Conservation (phyloP, 306 rosid genomes). For the Cucurbita ficifolia region DNA sequence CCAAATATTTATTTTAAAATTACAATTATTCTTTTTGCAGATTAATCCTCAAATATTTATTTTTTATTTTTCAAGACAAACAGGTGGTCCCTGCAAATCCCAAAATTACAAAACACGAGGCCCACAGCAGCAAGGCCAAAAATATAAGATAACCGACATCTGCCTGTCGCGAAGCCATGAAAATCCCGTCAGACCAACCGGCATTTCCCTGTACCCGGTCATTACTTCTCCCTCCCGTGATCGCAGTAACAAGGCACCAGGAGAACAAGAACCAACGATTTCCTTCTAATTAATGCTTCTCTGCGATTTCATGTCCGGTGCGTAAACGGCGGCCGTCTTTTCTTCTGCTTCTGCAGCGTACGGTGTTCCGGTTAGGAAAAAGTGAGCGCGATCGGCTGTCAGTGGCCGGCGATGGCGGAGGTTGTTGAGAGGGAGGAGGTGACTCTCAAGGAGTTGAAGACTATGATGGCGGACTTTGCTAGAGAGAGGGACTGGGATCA, state of each 20-base stretch:
- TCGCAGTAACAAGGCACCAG: background rate
- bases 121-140: background rate
- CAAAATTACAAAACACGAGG: background rate
- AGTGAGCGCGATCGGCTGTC: background rate
- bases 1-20: too few species aligned
- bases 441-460: constrained; percentile 8
- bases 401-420: background rate
- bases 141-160: background rate
- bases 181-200: background rate
- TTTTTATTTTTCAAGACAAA: background rate
- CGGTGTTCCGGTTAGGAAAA: background rate
- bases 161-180: background rate
- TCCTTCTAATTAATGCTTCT: background rate
- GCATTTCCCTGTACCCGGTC: background rate
- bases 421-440: background rate
- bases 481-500: constrained; percentile 11
- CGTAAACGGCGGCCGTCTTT: background rate
- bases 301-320: background rate
- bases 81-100: constrained; percentile 2
- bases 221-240: background rate
- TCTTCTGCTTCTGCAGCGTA: background rate
- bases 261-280: background rate
- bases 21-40: background rate
- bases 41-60: background rate
- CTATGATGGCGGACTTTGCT: constrained; percentile 7